A percentile compares a stretch with the other conserved stretches of the same genome.
Conservation (phyloP, 202 grass and related monocot species). For the Schoenoplectus tabernaemontani region DNA sequence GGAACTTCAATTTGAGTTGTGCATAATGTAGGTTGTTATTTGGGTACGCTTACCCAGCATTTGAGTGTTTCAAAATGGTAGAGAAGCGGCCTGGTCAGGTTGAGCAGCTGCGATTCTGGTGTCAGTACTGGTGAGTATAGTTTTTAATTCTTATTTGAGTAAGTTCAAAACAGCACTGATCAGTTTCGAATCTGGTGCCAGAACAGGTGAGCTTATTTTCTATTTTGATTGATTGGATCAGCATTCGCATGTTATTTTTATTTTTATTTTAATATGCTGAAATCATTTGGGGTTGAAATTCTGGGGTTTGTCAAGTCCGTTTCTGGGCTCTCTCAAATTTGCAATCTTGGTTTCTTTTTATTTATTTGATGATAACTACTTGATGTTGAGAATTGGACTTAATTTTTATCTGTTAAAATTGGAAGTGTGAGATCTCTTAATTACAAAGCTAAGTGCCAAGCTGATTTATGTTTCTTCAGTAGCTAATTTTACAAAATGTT, state of each 20-base stretch:
- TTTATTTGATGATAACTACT: neutral
- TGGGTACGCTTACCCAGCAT: constrained; percentile 86
- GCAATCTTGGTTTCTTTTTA: neutral
- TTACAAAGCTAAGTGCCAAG: neutral
- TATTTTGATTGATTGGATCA: too few species aligned
- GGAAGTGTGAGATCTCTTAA: neutral
- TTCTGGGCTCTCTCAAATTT: neutral
- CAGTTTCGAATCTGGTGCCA: constrained; percentile 82
- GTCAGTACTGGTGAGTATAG: constrained; percentile 76
- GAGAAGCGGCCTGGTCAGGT: constrained; percentile 51
- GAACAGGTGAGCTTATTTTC: too few species aligned
- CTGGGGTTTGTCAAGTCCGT: neutral
- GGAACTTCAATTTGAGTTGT: neutral
- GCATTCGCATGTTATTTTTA: too few species aligned
- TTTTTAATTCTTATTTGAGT: constrained; percentile 2
- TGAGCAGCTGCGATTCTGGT: constrained; percentile 91
- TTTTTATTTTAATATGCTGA: too few species aligned
- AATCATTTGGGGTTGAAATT: neutral
- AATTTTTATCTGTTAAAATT: neutral
- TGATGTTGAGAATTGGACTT: neutral
- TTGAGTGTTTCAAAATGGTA: constrained; percentile 96
- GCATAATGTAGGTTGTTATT: constrained; percentile 55
- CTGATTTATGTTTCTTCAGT: neutral
- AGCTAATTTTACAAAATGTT: neutral
- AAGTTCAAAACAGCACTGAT: neutral